phyloP scores from a whole-genome alignment of 345 rosid genomes.

The Clausena lansium region DNA sequence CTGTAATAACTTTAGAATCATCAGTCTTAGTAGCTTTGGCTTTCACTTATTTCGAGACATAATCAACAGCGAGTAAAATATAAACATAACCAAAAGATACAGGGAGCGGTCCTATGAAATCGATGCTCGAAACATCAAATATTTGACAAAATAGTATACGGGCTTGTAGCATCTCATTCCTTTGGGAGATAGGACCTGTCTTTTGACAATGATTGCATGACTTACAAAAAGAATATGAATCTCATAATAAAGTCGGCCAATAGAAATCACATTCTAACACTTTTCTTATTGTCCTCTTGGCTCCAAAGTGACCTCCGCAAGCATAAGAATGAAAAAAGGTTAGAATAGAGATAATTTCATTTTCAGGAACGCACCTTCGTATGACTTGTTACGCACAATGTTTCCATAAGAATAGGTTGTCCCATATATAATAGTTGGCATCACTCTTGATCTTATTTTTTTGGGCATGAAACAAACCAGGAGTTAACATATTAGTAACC shows the following conservation, averaged over 20 bases:
- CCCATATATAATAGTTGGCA: not conserved
- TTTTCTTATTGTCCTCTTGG: not conserved
- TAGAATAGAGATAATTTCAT: not conserved
- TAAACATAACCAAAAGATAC: not conserved
- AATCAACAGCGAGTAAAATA: not conserved
- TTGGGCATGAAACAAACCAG: not conserved
- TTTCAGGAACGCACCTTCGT: not conserved
- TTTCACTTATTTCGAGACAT: not conserved
- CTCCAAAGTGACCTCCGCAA: not conserved
- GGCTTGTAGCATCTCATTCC: not conserved
- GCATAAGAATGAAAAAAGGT: not conserved
- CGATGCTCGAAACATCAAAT: too few species aligned
- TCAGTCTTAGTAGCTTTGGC: not conserved
- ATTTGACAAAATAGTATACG: not conserved
- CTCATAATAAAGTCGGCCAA: not conserved
- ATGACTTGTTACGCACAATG: not conserved
- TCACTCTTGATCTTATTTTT: not conserved
- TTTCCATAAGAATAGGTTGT: too few species aligned
- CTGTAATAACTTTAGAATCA: not conserved
- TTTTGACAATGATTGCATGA: not conserved
- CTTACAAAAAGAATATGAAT: not conserved
- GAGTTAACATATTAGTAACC: not conserved
- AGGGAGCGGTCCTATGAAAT: conserved; percentile 1
- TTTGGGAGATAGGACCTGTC: not conserved
- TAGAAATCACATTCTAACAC: not conserved